Evolutionary conservation across 1,284 basidiomycete species (phyloP), one percentile per base, ranked within the genome.

Genomic region (Irpex sp.): DNA sequence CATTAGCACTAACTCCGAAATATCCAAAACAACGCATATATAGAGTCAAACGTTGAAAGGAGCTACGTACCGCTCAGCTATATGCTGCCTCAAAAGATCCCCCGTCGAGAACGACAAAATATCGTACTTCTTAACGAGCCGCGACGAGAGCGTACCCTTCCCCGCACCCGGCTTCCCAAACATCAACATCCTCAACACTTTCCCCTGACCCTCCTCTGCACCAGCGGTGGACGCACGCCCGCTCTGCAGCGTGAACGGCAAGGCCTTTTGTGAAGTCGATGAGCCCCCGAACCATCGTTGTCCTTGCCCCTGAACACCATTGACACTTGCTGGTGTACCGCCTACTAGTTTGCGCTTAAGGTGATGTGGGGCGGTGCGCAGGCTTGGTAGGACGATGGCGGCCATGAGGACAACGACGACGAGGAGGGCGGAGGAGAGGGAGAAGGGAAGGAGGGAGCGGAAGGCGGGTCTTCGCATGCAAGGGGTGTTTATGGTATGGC

Each of bases 151-250:
- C 0, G 93, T 95, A 36, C 93, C 93, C 76, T 91, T 92, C 57
- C 90, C 89, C 49, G 88, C 84, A 35, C 89, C 90, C 3, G 90
- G 90, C 74, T 93, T 93, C 9, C 91, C 90, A 71, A 93, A 92
- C 83, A 93, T 87, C 63, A 93, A 78, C 87, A 93, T 90, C 46
- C 91, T 83, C 56, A 92, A 76, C 55, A 81, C 72, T 62, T 78
- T 78, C 50, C 72, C 69, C 68, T 79, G 26, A 1, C 31, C 68
- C 5, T 68, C 70, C 15, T 72, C 74, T 13, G 77, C 76, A 7
- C 70, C 59, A 64, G 72, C 68, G n/a, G 69, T 69, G 39, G 74
- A 74, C 33, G 74, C 65, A 43, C 79, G 77, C 1, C 75, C 63
- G 61, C 72, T 74, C 65, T 80, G 83, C 37, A 87, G 78, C 57